Conservation (phyloP, 176 grass and related monocot species). For the Otatea glauca region DNA sequence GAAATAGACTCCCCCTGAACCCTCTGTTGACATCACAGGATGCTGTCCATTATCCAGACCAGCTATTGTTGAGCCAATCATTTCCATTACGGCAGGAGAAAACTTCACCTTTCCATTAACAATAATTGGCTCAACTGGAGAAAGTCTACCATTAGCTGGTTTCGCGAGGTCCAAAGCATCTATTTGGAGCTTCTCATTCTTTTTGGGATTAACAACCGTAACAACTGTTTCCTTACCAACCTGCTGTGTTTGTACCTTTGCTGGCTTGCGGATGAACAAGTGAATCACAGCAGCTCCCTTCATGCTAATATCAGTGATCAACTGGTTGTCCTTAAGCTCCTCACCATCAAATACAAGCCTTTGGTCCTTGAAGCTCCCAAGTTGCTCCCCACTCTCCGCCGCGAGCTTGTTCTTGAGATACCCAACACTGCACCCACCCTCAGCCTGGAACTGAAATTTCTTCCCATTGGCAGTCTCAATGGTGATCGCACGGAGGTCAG, state of each 20-base stretch:
- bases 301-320: constrained; percentile 51
- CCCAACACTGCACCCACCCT: constrained; percentile 32
- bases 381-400: background rate
- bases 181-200: constrained; percentile 26
- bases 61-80: constrained; percentile 32
- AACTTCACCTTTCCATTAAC: constrained; percentile 49
- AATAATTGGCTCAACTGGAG: constrained; percentile 43
- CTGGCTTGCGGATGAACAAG: constrained; percentile 50
- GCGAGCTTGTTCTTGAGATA: constrained; percentile 54
- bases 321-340: constrained; percentile 53
- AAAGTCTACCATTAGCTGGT: background rate
- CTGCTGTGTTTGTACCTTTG: constrained; percentile 42
- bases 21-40: too few species aligned
- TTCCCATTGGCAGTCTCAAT: constrained; percentile 49
- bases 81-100: constrained; percentile 32
- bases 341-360: constrained; percentile 44
- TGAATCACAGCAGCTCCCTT: constrained; percentile 47
- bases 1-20: too few species aligned
- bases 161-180: background rate
- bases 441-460: constrained; percentile 4
- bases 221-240: constrained; percentile 47
- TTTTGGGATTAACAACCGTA: constrained; percentile 30
- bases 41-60: too few species aligned
- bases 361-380: constrained; percentile 16
- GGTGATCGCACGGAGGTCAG: constrained; percentile 39